phyloP scores from a whole-genome alignment of 2,329 filamentous ascomycete genomes.

The Nemania sp. region DNA sequence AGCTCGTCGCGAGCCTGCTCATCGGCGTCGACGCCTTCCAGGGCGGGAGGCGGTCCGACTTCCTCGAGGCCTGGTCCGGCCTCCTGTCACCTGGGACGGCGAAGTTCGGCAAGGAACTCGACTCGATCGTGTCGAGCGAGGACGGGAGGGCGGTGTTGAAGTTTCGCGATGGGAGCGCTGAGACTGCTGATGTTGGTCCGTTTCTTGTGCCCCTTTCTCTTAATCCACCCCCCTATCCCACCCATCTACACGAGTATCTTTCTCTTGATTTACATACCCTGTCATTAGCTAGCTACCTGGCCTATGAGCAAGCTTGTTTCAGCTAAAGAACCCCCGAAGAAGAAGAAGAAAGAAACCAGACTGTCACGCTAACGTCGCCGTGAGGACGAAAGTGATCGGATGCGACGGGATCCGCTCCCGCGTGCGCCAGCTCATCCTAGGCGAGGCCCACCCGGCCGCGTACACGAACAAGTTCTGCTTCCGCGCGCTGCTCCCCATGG shows the following conservation, averaged over 20 bases:
- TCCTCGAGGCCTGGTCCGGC: conserved; percentile 46
- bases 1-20: conserved; percentile 42
- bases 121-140: conserved; percentile 37
- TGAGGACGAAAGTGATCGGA: conserved; percentile 52
- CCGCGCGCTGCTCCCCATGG: conserved; percentile 64
- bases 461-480: conserved; percentile 67
- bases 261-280: neutral
- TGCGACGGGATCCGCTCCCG: conserved; percentile 68
- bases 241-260: neutral
- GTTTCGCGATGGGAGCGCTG: conserved; percentile 41
- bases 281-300: no score
- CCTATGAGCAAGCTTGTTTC: no score
- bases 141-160: conserved; percentile 33
- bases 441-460: conserved; percentile 48
- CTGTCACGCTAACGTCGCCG: conserved; percentile 2
- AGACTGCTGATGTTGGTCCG: conserved; percentile 41
- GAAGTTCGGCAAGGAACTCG: conserved; percentile 43
- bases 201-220: neutral
- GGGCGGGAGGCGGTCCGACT: conserved; percentile 47
- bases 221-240: neutral
- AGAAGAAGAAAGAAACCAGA: neutral
- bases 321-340: no score
- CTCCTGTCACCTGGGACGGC: conserved; percentile 38
- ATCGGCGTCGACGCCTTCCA: conserved; percentile 50
- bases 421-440: conserved; percentile 57